These are phyloP conservation scores for Trapa incisa DNA, from an alignment of 345 rosid genomes.

Conservation along the genomic window DNA sequence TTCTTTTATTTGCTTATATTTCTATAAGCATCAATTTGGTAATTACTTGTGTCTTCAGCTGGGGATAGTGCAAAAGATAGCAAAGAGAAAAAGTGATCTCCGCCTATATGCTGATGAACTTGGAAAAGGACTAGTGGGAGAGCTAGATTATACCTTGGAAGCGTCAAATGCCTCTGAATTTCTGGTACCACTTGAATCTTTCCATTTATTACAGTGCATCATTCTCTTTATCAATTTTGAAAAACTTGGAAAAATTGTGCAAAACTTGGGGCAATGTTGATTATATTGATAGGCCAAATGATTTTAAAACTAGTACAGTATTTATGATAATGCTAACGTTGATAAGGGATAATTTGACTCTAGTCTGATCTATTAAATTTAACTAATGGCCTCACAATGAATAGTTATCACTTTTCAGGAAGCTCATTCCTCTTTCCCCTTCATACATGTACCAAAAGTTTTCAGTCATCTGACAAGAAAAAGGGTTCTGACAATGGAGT, in stretches of 20 bases:
- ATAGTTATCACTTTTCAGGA: constrained; percentile 39
- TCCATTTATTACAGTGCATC: background rate
- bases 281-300: background rate
- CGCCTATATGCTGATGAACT: constrained; percentile 93
- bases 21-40: background rate
- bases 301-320: background rate
- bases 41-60: constrained; percentile 36
- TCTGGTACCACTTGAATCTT: constrained; percentile 32
- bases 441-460: constrained; percentile 66
- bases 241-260: background rate
- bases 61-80: constrained; percentile 73
- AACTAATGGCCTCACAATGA: constrained; percentile 11
- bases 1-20: background rate
- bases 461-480: constrained; percentile 46
- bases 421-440: constrained; percentile 51
- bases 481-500: constrained; percentile 93
- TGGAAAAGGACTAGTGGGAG: constrained; percentile 90
- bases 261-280: background rate
- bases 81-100: constrained; percentile 73
- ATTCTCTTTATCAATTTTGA: background rate
- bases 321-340: background rate
- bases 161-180: constrained; percentile 78
- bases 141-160: constrained; percentile 75
- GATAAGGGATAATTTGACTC: background rate
- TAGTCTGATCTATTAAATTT: background rate